Evolutionary conservation across 2,329 filamentous ascomycete species (phyloP).

Genomic region (Madurella fahalii): DNA sequence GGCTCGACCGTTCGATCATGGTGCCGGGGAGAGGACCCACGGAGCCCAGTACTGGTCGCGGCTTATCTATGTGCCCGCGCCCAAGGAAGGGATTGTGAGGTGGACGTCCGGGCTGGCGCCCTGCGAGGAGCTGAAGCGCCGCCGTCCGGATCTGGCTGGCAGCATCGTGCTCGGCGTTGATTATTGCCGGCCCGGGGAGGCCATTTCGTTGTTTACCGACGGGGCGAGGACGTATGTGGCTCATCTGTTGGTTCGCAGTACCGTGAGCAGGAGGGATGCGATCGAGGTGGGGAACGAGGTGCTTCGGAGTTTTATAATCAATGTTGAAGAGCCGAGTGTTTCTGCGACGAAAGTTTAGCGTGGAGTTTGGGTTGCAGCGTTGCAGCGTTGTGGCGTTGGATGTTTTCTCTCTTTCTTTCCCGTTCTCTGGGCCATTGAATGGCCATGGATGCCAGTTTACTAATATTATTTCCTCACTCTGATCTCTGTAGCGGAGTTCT

Average conservation of each 20-base stretch:
- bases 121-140: slow-evolving; percentile 21
- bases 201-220: slow-evolving; percentile 18
- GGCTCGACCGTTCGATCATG: slow-evolving; percentile 15
- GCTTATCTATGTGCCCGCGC: slow-evolving; percentile 24
- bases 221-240: slow-evolving; percentile 24
- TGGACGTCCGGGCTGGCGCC: slow-evolving; percentile 14
- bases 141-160: slow-evolving; percentile 17
- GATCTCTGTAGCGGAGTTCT: too few species aligned
- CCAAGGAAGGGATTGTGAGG: slow-evolving; percentile 15
- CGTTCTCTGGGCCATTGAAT: background rate
- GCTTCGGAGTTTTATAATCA: slow-evolving; percentile 11
- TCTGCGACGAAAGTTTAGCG: background rate
- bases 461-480: too few species aligned
- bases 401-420: background rate
- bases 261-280: slow-evolving; percentile 17
- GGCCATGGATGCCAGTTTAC: too few species aligned
- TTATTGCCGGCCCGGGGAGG: slow-evolving; percentile 20
- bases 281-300: slow-evolving; percentile 23
- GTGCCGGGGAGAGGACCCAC: background rate
- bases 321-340: slow-evolving; percentile 5
- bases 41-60: slow-evolving; percentile 24
- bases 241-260: slow-evolving; percentile 22
- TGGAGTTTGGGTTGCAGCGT: background rate
- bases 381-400: too few species aligned
- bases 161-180: slow-evolving; percentile 22